phyloP scores from a whole-genome alignment of 352 stramenopile genomes.

The Phytophthora syringae region DNA sequence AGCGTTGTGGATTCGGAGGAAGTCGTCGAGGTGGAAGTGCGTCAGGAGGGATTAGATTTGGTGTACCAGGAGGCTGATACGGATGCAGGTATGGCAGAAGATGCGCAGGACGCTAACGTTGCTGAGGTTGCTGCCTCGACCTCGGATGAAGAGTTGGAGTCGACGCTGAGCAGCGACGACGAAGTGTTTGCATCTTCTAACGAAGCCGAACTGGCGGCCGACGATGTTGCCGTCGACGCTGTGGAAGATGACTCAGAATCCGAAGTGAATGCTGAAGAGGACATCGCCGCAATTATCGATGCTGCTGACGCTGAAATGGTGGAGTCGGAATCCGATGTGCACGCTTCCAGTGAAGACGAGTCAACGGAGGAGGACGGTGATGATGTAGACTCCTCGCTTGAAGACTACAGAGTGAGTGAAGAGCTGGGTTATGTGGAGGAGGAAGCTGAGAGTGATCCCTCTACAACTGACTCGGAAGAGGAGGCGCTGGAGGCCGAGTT shows the following conservation, averaged over 20 bases:
- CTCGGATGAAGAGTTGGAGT: slow-evolving; percentile 4
- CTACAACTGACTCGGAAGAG: neutral
- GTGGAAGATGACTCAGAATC: slow-evolving; percentile 3
- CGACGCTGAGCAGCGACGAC: neutral
- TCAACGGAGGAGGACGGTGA: slow-evolving; percentile 1
- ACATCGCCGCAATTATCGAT: neutral
- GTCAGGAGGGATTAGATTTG: slow-evolving; percentile 26
- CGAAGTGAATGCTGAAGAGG: slow-evolving; percentile 2
- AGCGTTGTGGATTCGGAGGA: neutral
- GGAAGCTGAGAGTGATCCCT: neutral
- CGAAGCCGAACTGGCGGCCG: neutral
- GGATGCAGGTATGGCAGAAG: slow-evolving; percentile 2
- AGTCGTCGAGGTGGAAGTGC: slow-evolving; percentile 24
- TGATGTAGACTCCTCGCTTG: slow-evolving; percentile 10
- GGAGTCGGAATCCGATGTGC: neutral
- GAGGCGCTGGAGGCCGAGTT: neutral
- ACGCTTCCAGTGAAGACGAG: neutral
- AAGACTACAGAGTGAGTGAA: slow-evolving; percentile 8
- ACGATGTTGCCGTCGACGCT: neutral
- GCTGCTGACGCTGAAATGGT: neutral
- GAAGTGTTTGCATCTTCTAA: neutral
- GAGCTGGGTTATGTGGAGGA: neutral
- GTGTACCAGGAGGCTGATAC: slow-evolving; percentile 13
- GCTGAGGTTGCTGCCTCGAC: neutral
- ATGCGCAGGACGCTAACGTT: slow-evolving; percentile 32